phyloP scores from a whole-genome alignment of 306 rosid genomes.

The Corylus heterophylla region DNA sequence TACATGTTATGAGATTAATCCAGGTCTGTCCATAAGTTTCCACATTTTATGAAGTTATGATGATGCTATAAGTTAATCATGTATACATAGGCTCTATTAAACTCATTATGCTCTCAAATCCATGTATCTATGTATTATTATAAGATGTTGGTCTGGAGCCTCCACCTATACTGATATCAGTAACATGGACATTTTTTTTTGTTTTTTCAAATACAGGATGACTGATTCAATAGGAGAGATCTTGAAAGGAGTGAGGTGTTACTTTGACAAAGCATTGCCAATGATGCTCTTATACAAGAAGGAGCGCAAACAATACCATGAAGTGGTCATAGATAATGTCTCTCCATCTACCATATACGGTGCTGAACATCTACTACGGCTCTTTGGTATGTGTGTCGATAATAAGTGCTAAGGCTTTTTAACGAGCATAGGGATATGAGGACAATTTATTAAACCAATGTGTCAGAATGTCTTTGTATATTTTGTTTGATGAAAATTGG shows the following conservation, averaged over 20 bases:
- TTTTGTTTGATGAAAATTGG: background rate
- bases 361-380: slow-evolving; percentile 93
- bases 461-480: slow-evolving; percentile 3
- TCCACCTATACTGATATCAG: slow-evolving; percentile 21
- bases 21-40: background rate
- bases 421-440: slow-evolving; percentile 17
- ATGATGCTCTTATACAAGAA: slow-evolving; percentile 83
- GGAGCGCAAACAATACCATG: slow-evolving; percentile 84
- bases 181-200: slow-evolving; percentile 26
- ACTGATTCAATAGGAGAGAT: slow-evolving; percentile 78
- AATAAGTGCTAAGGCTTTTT: slow-evolving; percentile 19
- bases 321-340: slow-evolving; percentile 50
- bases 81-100: background rate
- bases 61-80: background rate
- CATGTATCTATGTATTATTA: background rate
- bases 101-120: background rate
- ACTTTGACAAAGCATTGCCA: slow-evolving; percentile 93
- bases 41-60: background rate
- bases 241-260: slow-evolving; percentile 83
- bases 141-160: slow-evolving; percentile 19
- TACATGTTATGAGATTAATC: background rate
- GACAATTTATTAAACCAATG: background rate
- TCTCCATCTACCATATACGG: slow-evolving; percentile 90
- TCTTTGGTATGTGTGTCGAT: slow-evolving; percentile 67
- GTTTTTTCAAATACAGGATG: slow-evolving; percentile 41